Percentiles rank a stretch among this genome's conserved stretches.
phyloP scores from a whole-genome alignment of 2,329 filamentous ascomycete genomes.

The Westerdykella ornata region DNA sequence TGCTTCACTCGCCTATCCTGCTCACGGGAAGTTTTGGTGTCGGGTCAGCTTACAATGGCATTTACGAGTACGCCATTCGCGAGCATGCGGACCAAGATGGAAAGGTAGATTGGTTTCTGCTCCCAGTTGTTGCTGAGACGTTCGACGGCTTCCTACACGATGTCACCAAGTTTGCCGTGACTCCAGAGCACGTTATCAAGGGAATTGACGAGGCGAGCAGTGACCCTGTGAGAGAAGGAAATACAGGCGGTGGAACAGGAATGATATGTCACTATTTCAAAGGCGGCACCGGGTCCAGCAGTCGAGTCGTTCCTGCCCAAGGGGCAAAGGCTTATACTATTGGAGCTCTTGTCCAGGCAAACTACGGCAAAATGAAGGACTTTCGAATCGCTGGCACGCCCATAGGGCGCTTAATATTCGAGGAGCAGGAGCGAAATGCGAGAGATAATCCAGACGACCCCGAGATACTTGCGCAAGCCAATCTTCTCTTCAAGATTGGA shows the following conservation, averaged over 20 bases:
- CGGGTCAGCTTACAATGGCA: conserved; percentile 53
- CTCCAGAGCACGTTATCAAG: conserved; percentile 47
- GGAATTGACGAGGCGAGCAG: conserved; percentile 49
- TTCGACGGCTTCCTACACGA: conserved; percentile 59
- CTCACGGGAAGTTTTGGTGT: conserved; percentile 55
- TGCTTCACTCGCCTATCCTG: conserved; percentile 54
- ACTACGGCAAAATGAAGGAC: conserved; percentile 55
- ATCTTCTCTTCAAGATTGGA: conserved; percentile 22
- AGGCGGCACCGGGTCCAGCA: conserved; percentile 59
- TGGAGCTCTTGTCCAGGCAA: conserved; percentile 57
- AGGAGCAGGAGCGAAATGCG: conserved; percentile 40
- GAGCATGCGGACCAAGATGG: conserved; percentile 39
- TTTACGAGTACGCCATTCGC: conserved; percentile 51
- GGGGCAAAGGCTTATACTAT: conserved; percentile 48
- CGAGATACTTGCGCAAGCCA: conserved; percentile 21
- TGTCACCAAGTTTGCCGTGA: conserved; percentile 50
- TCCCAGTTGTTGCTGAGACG: conserved; percentile 56
- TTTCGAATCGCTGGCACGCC: conserved; percentile 56
- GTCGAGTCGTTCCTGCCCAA: conserved; percentile 44
- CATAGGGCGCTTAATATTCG: conserved; percentile 52
- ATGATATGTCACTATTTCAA: conserved; percentile 63
- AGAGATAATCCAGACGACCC: conserved; percentile 23
- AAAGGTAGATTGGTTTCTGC: conserved; percentile 48
- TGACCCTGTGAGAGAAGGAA: conserved; percentile 54
- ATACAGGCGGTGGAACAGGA: conserved; percentile 60